phyloP scores from a whole-genome alignment of 1,284 basidiomycete genomes.

The Irpex lacteus region DNA sequence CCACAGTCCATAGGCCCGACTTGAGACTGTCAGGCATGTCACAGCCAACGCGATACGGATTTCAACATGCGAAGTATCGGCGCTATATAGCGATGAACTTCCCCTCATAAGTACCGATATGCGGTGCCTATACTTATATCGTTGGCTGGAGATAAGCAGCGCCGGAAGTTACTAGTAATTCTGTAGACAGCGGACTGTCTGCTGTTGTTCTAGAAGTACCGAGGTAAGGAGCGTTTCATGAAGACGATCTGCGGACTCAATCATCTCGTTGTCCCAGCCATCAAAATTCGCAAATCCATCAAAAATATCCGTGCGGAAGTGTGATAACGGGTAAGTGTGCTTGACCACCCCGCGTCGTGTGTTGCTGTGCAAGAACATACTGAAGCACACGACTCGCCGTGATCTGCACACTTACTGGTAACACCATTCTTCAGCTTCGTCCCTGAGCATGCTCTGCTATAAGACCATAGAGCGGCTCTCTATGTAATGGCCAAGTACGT shows the following conservation, averaged over 20 bases:
- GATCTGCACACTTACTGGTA: not conserved
- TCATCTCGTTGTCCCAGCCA: not conserved
- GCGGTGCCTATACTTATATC: no score
- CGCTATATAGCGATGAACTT: no score
- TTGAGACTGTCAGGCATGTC: no score
- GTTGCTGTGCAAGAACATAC: not conserved
- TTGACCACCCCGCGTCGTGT: not conserved
- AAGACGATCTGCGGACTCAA: not conserved
- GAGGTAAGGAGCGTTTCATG: not conserved
- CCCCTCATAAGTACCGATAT: no score
- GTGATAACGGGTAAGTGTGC: not conserved
- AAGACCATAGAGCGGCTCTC: not conserved
- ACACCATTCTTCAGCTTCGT: not conserved
- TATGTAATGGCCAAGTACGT: not conserved
- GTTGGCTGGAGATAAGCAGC: no score
- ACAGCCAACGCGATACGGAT: no score
- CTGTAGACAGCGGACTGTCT: no score
- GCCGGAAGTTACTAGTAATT: no score
- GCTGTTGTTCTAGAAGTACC: no score
- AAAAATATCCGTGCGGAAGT: not conserved
- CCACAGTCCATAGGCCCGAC: not conserved
- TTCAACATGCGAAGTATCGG: no score
- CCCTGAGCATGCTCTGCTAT: not conserved
- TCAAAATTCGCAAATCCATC: not conserved
- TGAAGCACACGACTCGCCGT: not conserved